These are phyloP conservation scores for Astrocystis sublimbata DNA, from an alignment of 495 filamentous ascomycete genomes.

Conservation along the genomic window DNA sequence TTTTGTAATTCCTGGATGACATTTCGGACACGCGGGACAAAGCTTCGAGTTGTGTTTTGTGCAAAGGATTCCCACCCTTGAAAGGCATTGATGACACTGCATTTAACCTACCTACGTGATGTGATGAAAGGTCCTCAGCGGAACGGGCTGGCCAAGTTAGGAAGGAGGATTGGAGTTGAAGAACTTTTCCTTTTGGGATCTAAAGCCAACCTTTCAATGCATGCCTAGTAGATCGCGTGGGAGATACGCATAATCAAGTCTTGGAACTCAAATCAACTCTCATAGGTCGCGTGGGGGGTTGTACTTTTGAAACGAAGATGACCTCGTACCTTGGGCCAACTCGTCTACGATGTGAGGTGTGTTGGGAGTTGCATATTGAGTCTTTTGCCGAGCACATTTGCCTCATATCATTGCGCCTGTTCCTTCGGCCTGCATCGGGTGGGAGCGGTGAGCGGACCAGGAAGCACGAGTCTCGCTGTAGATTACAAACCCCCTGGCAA, in stretches of 20 bases:
- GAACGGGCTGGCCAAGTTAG: conserved; percentile 19
- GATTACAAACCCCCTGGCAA: not conserved
- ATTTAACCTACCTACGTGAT: not conserved
- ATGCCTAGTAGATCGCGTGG: not conserved
- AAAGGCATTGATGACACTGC: not conserved
- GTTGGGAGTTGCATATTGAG: not conserved
- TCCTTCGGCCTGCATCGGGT: not conserved
- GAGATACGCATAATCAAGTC: too few species aligned
- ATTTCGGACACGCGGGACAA: not conserved
- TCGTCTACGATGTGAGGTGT: too few species aligned
- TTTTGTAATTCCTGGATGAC: not conserved
- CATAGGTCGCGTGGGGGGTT: too few species aligned
- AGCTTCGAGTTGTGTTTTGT: not conserved
- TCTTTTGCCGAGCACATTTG: not conserved
- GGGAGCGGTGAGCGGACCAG: conserved; percentile 1
- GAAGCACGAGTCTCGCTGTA: not conserved
- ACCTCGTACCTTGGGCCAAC: too few species aligned
- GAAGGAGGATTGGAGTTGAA: conserved; percentile 8
- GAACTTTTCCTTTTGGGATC: not conserved
- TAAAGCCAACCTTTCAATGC: not conserved
- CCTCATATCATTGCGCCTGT: not conserved
- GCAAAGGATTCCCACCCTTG: conserved; percentile 10
- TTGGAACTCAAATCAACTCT: too few species aligned
- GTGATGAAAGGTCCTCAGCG: not conserved
- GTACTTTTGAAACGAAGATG: too few species aligned